A percentile compares a stretch with the other conserved stretches of the same genome.
These are phyloP conservation scores for Chloromonas sp. DNA, from an alignment of 163 green algal genomes.

Conservation along the genomic window DNA sequence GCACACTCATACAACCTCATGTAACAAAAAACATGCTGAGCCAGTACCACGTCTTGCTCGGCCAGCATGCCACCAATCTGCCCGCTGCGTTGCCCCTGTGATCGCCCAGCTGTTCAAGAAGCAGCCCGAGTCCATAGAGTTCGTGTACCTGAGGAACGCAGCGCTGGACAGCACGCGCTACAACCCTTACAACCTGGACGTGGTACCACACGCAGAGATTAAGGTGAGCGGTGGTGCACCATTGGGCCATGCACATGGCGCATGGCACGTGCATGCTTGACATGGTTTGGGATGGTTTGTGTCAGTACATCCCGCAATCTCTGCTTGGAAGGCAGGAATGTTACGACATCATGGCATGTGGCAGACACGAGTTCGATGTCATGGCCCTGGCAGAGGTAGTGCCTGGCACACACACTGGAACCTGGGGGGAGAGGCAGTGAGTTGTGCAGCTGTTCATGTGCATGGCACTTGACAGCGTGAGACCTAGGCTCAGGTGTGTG, in stretches of 20 bases:
- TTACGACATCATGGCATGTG: no score
- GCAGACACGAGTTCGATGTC: no score
- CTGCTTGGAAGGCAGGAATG: no score
- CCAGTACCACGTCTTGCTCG: not conserved
- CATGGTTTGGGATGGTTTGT: no score
- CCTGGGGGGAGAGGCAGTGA: no score
- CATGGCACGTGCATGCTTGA: not conserved
- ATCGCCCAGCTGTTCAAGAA: conserved; percentile 9
- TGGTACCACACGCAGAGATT: conserved; percentile 25
- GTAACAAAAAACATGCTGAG: no score
- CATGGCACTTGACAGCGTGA: not conserved
- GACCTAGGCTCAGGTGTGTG: not conserved
- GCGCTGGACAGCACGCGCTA: conserved; percentile 4
- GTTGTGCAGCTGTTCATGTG: not conserved
- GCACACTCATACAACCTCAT: not conserved
- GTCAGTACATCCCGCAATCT: no score
- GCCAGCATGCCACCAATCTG: not conserved
- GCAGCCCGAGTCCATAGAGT: conserved; percentile 16
- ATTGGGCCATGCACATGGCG: not conserved
- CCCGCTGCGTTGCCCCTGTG: not conserved
- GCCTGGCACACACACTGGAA: no score
- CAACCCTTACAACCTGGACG: conserved; percentile 32
- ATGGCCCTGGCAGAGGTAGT: no score
- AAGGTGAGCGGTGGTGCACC: conserved; percentile 4
- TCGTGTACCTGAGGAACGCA: conserved; percentile 34